phyloP scores from a whole-genome alignment of 2,329 filamentous ascomycete species.

The Fusarium verticillioides region DNA sequence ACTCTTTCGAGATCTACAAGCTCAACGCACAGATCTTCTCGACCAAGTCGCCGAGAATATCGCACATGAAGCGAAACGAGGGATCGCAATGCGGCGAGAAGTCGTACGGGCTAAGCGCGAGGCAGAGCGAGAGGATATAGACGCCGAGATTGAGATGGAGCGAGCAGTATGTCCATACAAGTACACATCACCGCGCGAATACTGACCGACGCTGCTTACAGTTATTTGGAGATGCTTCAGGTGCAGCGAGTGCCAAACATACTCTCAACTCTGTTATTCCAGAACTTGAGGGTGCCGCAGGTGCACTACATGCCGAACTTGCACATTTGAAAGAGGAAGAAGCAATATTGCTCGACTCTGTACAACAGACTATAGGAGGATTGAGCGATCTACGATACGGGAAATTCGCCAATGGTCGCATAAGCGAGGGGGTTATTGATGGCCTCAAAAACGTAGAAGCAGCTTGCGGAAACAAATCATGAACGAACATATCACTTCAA shows the following conservation, averaged over 20 bases:
- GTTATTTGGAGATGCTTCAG: conserved; percentile 65
- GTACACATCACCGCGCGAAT: not conserved
- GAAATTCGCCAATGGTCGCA: conserved; percentile 71
- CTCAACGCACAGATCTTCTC: conserved; percentile 75
- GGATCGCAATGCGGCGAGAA: conserved; percentile 67
- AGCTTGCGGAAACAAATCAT: conserved; percentile 65
- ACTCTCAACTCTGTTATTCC: conserved; percentile 72
- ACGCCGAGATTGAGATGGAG: conserved; percentile 73
- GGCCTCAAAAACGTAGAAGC: conserved; percentile 68
- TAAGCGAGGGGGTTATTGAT: conserved; percentile 74
- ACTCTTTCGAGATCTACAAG: conserved; percentile 83
- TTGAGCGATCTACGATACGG: conserved; percentile 88
- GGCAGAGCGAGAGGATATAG: conserved; percentile 65
- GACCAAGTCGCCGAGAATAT: conserved; percentile 75
- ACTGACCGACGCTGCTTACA: conserved; percentile 47
- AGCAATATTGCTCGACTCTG: conserved; percentile 65
- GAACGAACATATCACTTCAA: conserved; percentile 39
- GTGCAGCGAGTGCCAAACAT: conserved; percentile 64
- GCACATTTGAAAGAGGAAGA: conserved; percentile 73
- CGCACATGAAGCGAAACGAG: conserved; percentile 70
- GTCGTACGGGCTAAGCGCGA: conserved; percentile 65
- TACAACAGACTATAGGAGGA: conserved; percentile 74
- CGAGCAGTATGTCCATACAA: conserved; percentile 57
- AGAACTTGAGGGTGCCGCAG: conserved; percentile 74
- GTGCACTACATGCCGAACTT: conserved; percentile 75